Evolutionary conservation across 192 early-diverging fungal genomes (phyloP).

Genomic region (Backusella parvicylindrica): DNA sequence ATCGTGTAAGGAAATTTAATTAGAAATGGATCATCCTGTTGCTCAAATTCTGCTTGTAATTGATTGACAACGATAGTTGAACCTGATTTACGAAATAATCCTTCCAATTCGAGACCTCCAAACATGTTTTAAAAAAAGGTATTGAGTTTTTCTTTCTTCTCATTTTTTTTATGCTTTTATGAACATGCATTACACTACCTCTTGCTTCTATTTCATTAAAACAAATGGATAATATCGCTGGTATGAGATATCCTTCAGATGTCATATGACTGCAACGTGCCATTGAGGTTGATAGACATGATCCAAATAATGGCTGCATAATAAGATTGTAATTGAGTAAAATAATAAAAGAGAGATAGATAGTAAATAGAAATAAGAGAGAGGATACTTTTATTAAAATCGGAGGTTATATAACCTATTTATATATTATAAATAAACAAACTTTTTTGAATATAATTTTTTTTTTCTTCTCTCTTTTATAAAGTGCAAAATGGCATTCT

Average conservation of each 20-base stretch:
- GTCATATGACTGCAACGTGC: not conserved
- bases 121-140: not conserved
- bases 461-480: no score
- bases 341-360: not conserved
- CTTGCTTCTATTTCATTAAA: conserved; percentile 1
- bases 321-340: not conserved
- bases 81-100: conserved; percentile 10
- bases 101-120: not conserved
- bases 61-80: not conserved
- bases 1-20: not conserved
- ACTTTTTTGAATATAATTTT: not conserved
- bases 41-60: conserved; percentile 1
- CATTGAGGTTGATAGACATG: not conserved
- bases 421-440: not conserved
- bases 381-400: not conserved
- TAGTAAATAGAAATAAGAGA: not conserved
- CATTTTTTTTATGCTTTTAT: no score
- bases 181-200: not conserved
- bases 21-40: not conserved
- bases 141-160: not conserved
- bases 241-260: not conserved
- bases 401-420: not conserved
- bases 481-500: not conserved
- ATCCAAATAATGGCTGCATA: not conserved
- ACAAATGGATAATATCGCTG: not conserved